Conservation (phyloP, 805 yeast species). For the Ogataea zsoltii region DNA sequence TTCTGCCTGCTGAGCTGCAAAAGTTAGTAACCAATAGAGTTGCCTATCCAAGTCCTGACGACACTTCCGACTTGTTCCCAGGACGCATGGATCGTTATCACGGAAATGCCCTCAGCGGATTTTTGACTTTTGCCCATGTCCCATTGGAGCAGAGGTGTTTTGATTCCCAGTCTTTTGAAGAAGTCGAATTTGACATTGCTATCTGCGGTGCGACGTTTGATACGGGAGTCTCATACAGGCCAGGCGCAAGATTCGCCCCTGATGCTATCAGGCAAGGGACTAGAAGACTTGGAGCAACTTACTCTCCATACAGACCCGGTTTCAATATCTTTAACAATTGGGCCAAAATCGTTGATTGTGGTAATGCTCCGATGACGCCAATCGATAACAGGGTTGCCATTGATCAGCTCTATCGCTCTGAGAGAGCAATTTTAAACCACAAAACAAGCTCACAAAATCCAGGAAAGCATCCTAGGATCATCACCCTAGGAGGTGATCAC, state of each 20-base stretch:
- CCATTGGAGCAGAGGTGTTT: conserved; percentile 20
- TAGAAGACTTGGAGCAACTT: conserved; percentile 42
- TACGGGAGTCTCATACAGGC: conserved; percentile 52
- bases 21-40: conserved; percentile 11
- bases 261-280: conserved; percentile 48
- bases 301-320: conserved; percentile 37
- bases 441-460: conserved; percentile 23
- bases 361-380: conserved; percentile 58
- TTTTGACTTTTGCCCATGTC: conserved; percentile 20
- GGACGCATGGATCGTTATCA: conserved; percentile 24
- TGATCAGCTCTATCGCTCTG: conserved; percentile 53
- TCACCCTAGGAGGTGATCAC: conserved; percentile 65
- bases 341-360: conserved; percentile 50
- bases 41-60: conserved; percentile 23
- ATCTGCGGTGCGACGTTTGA: conserved; percentile 59
- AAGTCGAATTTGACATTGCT: conserved; percentile 43
- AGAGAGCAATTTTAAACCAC: conserved; percentile 45
- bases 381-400: conserved; percentile 55
- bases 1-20: conserved; percentile 12
- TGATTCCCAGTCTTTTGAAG: conserved; percentile 11
- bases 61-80: conserved; percentile 22
- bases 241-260: conserved; percentile 60
- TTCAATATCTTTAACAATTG: conserved; percentile 36
- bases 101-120: conserved; percentile 23
- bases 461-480: conserved; percentile 38